Evolutionary conservation across 495 filamentous ascomycete genomes (phyloP), one percentile per base, ranked within the genome.

Genomic region (Bacidia gigantensis): DNA sequence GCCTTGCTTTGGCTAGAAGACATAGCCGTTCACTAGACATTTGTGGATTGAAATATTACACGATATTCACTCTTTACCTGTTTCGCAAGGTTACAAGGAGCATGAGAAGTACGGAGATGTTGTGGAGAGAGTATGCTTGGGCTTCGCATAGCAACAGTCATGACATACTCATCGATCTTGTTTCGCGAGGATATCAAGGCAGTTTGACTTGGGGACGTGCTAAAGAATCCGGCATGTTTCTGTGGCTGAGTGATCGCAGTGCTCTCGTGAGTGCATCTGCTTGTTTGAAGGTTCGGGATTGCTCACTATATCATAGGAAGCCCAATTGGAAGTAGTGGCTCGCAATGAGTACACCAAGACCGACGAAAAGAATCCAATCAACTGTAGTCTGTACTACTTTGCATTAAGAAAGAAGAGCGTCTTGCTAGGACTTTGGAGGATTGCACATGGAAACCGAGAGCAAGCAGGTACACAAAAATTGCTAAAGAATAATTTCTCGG

Each of bases 51-150:
- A 77, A 86, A 35, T 97, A 86, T 65, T 76, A 95, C 65, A 71
- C 95, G 22, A 93, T 92, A 65, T 94, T 93, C 69, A 75, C 86
- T 14, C 87, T 94, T 56, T 81, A 92, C 62, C 82, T 80, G 51
- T 69, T 97, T 32, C 76, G 82, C 26, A 82, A 75, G 65, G 72
- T 74, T 24, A 75, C 80, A 60, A 70, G 69, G n/a, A 60, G 72
- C 17, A 63, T 77, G 7, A 77, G 75, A 57, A 80, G 79, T 62
- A 76, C 80, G 3, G 72, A 78, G 18, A 79, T 96, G 57, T 84
- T 85, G 3, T 99, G 89, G 87, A 74, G 93, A 64, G 90, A 96
- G 60, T 90, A 95, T 52, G 82, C 84, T 45, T 97, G 90, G 89
- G 93, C 90, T 20, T 90, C 83, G 58, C 88, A 96, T 65, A 94